Evolutionary conservation across 139 green algal species (phyloP).

Genomic region (Chlorella vulgaris): DNA sequence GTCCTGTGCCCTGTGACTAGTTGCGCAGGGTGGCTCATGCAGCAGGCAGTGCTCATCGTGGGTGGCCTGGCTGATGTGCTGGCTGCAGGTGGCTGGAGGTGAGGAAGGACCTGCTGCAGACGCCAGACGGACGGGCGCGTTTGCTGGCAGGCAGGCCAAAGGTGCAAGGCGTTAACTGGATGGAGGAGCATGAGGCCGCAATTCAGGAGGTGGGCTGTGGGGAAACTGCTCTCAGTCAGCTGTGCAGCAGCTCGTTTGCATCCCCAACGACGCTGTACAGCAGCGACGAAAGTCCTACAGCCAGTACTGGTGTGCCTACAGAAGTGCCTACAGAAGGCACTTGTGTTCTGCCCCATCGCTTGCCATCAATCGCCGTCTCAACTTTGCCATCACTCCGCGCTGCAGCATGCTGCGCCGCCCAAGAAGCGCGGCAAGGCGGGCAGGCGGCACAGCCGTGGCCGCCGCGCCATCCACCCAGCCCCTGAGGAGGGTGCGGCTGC

Average conservation of each 20-base stretch:
- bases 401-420: neutral
- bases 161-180: constrained; percentile 9
- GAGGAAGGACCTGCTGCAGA: constrained; percentile 20
- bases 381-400: neutral
- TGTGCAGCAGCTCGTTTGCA: too few species aligned
- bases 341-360: neutral
- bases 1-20: too few species aligned
- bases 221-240: too few species aligned
- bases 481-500: neutral
- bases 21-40: too few species aligned
- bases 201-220: neutral
- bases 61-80: too few species aligned
- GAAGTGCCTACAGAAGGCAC: neutral
- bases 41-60: too few species aligned
- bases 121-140: neutral
- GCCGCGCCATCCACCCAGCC: neutral
- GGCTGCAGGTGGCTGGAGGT: constrained; percentile 27
- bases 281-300: neutral
- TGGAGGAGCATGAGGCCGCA: neutral
- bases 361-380: neutral
- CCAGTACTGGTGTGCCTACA: neutral
- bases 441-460: neutral
- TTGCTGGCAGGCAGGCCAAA: constrained; percentile 14
- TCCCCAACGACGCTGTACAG: too few species aligned
- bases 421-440: neutral